Evolutionary conservation across 495 filamentous ascomycete species (phyloP).

Genomic region (Aspergillus homomorphus): DNA sequence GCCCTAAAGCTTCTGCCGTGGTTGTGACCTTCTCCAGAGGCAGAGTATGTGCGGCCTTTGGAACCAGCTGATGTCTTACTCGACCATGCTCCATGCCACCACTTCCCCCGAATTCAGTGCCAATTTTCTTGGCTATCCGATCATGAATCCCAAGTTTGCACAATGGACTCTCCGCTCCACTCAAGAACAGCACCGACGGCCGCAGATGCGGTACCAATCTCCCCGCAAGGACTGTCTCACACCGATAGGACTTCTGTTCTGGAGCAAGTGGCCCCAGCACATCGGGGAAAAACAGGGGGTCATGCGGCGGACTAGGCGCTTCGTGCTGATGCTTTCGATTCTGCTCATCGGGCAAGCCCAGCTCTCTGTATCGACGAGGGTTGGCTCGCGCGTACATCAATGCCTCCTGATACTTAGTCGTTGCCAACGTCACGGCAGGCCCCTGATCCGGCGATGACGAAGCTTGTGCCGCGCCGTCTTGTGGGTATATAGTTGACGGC

Average conservation of each 20-base stretch:
- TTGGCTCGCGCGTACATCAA: constrained; percentile 40
- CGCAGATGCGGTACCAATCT: constrained; percentile 56
- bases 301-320: constrained; percentile 16
- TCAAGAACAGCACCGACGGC: constrained; percentile 67
- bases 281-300: constrained; percentile 25
- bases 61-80: constrained; percentile 16
- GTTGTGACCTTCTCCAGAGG: constrained; percentile 14
- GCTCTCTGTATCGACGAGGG: constrained; percentile 11
- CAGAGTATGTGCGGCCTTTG: constrained; percentile 14
- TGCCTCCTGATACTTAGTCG: constrained; percentile 48
- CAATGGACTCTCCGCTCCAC: constrained; percentile 57
- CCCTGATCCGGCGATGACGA: constrained; percentile 11
- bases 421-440: constrained; percentile 44
- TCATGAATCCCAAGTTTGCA: constrained; percentile 27
- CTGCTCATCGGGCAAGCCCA: constrained; percentile 11
- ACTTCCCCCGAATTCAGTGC: constrained; percentile 32
- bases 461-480: not conserved
- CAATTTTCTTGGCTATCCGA: constrained; percentile 21
- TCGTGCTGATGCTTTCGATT: constrained; percentile 4
- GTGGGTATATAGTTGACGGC: constrained; percentile 47
- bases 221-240: constrained; percentile 57
- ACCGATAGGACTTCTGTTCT: constrained; percentile 54
- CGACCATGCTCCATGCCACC: constrained; percentile 29
- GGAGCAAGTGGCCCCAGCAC: constrained; percentile 16
- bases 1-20: constrained; percentile 7